Evolutionary conservation across 2,329 filamentous ascomycete genomes (phyloP), one percentile per base, ranked within the genome.

Genomic region (Fusarium vanettenii): DNA sequence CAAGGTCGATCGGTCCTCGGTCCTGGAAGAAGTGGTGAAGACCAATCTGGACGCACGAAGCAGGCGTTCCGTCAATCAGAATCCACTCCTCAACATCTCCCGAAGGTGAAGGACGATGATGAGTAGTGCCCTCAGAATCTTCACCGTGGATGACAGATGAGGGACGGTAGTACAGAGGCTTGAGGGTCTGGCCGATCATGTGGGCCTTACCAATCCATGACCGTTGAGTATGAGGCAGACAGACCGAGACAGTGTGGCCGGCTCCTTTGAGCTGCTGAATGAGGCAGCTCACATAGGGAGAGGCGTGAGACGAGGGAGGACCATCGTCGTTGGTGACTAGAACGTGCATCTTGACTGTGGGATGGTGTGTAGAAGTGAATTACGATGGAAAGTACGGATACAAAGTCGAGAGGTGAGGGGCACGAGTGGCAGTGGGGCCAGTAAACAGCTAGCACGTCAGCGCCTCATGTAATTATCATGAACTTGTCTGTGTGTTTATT

Each of bases 171-270:
- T 97, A 98, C 31, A 90, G 88, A 10, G 95, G 95, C 81, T 92
- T 94, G 71, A 97, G 90, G 11, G 94, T 93, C 82, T 96, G 93
- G 66, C 95, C 95, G 79, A 98, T 95, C 80, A 98, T 94, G 84
- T 98, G 97, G 4, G 97, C 97, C 87, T 99, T 99, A 78, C 95
- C 95, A 79, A 99, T 98, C 97, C 97, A 99, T 66, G 95, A 98
- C 72, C 96, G 92, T 85, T 99, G 97, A 8, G 92, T 92, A 82
- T 98, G 91, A 2, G 97, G 97, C 16, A 99, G 90, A 73, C 97
- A 93, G 60, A 99, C 95, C 9, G 95, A 97, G 70, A 98, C 94
- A n/a, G 86, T 88, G 84, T 98, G 96, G 9, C 95, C 95, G 35
- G 92, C 91, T 66, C 87, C 84, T 81, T 95, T 91, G 60, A 97